A percentile compares a stretch with the other conserved stretches of the same genome.
These are phyloP conservation scores for Tricholomella constricta DNA, from an alignment of 768 basidiomycete species.

Conservation along the genomic window DNA sequence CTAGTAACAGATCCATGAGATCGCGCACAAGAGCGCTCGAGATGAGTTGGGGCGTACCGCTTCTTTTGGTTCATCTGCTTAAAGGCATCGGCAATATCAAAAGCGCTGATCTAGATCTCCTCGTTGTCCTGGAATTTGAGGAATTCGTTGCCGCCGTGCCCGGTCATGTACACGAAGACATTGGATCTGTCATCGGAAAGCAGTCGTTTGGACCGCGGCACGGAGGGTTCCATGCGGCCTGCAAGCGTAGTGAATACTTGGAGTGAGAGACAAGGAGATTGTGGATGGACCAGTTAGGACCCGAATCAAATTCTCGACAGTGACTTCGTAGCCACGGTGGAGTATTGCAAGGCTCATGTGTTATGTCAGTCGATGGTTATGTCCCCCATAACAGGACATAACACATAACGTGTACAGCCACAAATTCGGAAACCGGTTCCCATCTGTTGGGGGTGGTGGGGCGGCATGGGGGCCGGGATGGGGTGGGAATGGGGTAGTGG, in stretches of 20 bases:
- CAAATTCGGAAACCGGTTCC: too few species aligned
- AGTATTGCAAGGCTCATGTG: too few species aligned
- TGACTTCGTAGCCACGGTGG: conserved; percentile 97
- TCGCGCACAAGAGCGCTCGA: too few species aligned
- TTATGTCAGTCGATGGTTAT: too few species aligned
- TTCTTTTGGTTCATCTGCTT: conserved; percentile 94
- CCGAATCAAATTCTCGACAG: conserved; percentile 93
- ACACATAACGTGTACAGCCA: too few species aligned
- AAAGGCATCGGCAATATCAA: conserved; percentile 96
- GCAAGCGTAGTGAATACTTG: neutral
- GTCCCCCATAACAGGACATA: too few species aligned
- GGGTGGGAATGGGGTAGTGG: too few species aligned
- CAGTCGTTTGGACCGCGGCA: conserved; percentile 91
- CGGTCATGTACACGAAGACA: conserved; percentile 98
- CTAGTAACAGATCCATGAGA: too few species aligned
- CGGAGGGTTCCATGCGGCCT: conserved; percentile 75
- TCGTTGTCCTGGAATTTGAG: conserved; percentile 99
- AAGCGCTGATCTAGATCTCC: conserved; percentile 95
- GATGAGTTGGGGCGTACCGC: too few species aligned
- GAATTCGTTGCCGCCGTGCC: conserved; percentile 97
- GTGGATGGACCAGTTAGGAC: conserved; percentile 80
- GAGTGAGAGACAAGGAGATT: neutral
- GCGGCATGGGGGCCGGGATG: too few species aligned
- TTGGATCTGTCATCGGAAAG: conserved; percentile 90
- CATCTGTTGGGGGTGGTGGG: too few species aligned